Evolutionary conservation across 2,329 filamentous ascomycete species (phyloP).

Genomic region (Hysterium pulicare): DNA sequence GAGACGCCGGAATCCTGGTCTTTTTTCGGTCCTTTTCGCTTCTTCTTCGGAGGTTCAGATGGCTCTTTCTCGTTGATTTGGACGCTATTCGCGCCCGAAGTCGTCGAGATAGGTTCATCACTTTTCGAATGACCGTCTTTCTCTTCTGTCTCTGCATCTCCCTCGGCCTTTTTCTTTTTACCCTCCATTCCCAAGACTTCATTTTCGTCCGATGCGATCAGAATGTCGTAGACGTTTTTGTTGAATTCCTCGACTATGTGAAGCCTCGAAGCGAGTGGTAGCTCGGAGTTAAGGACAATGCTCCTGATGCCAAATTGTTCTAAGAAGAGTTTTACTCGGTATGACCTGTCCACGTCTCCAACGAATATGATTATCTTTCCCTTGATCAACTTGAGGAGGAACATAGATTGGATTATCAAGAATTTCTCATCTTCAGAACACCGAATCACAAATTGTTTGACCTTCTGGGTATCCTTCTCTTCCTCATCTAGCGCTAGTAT

Average conservation of each 20-base stretch:
- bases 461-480: slow-evolving; percentile 69
- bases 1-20: slow-evolving; percentile 95
- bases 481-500: slow-evolving; percentile 79
- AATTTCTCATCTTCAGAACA: slow-evolving; percentile 99
- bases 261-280: slow-evolving; percentile 87
- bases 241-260: slow-evolving; percentile 98
- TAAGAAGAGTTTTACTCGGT: slow-evolving; percentile 88
- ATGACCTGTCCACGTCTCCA: slow-evolving; percentile 82
- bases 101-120: slow-evolving; percentile 18
- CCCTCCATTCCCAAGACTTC: slow-evolving; percentile 72
- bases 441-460: slow-evolving; percentile 86
- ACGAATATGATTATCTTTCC: slow-evolving; percentile 88
- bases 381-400: slow-evolving; percentile 90
- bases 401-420: slow-evolving; percentile 85
- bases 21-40: slow-evolving; percentile 60
- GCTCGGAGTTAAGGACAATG: slow-evolving; percentile 88
- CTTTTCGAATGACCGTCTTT: slow-evolving; percentile 15
- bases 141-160: slow-evolving; percentile 8
- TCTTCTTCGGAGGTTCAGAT: slow-evolving; percentile 50
- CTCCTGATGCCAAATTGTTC: slow-evolving; percentile 96
- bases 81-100: slow-evolving; percentile 28
- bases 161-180: slow-evolving; percentile 25
- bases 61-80: slow-evolving; percentile 42
- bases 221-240: slow-evolving; percentile 93
- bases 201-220: slow-evolving; percentile 91